These are phyloP conservation scores for Ormosia semicastrata DNA, from an alignment of 306 rosid species.

Conservation along the genomic window DNA sequence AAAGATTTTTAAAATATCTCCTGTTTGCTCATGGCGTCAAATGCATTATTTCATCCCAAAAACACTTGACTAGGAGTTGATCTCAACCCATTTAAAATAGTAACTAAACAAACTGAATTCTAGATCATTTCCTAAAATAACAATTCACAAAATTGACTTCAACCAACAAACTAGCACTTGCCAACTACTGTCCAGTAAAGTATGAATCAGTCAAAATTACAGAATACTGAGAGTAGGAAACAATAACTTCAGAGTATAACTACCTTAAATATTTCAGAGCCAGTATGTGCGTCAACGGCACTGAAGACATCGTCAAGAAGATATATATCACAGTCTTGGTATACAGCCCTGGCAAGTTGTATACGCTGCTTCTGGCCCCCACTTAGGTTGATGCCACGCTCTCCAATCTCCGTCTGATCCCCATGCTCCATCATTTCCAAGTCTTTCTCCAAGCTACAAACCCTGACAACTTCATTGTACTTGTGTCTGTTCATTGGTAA, in stretches of 20 bases:
- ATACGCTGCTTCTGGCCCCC: constrained; percentile 98
- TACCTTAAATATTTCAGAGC: constrained; percentile 93
- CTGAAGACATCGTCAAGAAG: constrained; percentile 95
- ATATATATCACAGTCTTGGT: constrained; percentile 84
- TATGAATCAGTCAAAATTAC: background rate
- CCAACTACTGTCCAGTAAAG: background rate
- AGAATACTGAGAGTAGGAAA: background rate
- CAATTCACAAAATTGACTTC: constrained; percentile 7
- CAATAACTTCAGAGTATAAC: background rate
- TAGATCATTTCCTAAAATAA: background rate
- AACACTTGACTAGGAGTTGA: background rate
- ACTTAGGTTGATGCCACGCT: constrained; percentile 95
- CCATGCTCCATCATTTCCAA: constrained; percentile 91
- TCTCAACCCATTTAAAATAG: background rate
- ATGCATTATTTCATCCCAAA: background rate
- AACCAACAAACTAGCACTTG: constrained; percentile 7
- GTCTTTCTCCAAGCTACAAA: constrained; percentile 93
- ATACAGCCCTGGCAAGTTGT: constrained; percentile 94
- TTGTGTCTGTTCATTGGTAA: constrained; percentile 68
- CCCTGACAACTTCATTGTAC: constrained; percentile 66
- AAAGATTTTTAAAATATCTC: background rate
- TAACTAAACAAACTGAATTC: background rate
- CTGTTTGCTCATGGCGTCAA: background rate
- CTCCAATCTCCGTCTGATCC: constrained; percentile 97
- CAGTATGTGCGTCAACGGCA: constrained; percentile 98